A percentile compares a stretch with the other conserved stretches of the same genome.
Evolutionary conservation across 2,329 filamentous ascomycete species (phyloP).

Genomic region (Penicillium sp.): DNA sequence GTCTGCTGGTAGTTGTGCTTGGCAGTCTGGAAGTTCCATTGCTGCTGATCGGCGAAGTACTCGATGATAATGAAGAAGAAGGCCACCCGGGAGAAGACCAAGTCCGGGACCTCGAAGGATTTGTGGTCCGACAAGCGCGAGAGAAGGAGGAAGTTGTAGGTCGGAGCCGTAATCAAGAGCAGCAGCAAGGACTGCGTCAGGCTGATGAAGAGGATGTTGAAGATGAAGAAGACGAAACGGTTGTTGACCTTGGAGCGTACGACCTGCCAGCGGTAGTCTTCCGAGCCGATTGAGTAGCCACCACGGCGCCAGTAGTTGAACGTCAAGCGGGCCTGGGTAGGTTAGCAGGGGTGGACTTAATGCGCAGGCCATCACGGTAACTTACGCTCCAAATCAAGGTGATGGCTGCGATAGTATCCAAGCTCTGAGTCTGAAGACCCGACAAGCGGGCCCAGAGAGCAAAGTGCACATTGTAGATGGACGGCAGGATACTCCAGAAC

Average conservation of each 20-base stretch:
- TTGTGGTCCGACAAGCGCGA: slow-evolving; percentile 49
- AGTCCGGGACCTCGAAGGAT: slow-evolving; percentile 52
- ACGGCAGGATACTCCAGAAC: slow-evolving; percentile 80
- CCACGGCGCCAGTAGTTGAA: slow-evolving; percentile 97
- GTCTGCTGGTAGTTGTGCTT: slow-evolving; percentile 67
- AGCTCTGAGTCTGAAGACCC: slow-evolving; percentile 58
- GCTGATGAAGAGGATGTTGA: slow-evolving; percentile 88
- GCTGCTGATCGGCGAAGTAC: slow-evolving; percentile 79
- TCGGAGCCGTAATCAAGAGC: slow-evolving; percentile 66
- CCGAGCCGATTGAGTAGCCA: slow-evolving; percentile 76
- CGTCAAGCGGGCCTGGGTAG: slow-evolving; percentile 61
- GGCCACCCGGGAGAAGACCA: slow-evolving; percentile 48
- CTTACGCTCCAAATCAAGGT: slow-evolving; percentile 72
- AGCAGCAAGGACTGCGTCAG: slow-evolving; percentile 75
- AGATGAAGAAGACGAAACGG: slow-evolving; percentile 71
- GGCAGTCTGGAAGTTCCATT: slow-evolving; percentile 83
- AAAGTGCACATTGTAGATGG: slow-evolving; percentile 77
- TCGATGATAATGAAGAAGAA: slow-evolving; percentile 56
- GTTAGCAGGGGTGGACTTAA: no score
- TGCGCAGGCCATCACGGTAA: no score
- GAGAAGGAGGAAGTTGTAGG: slow-evolving; percentile 79
- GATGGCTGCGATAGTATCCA: slow-evolving; percentile 65
- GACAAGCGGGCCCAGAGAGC: slow-evolving; percentile 70
- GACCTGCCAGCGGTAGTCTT: slow-evolving; percentile 89
- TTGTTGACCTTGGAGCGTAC: slow-evolving; percentile 57